phyloP scores from a whole-genome alignment of 345 rosid species.

The Eucalyptus regnans region DNA sequence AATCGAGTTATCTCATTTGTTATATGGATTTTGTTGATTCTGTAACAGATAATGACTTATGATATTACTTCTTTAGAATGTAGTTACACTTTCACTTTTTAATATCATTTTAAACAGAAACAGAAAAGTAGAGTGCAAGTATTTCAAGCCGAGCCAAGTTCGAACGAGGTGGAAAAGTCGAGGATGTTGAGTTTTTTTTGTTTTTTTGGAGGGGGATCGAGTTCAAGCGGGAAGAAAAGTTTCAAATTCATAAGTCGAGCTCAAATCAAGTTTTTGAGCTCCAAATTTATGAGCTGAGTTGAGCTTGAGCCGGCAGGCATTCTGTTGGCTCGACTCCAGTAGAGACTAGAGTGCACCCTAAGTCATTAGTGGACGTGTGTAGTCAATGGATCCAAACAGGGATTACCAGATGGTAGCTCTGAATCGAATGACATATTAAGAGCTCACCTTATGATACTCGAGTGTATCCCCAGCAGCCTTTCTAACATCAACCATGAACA shows the following conservation, averaged over 20 bases:
- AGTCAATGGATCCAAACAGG: not conserved
- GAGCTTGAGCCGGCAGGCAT: not conserved
- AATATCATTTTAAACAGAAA: not conserved
- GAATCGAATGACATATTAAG: not conserved
- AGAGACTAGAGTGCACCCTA: not conserved
- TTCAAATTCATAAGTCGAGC: not conserved
- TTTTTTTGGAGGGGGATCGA: not conserved
- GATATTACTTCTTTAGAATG: not conserved
- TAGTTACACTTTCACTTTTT: not conserved
- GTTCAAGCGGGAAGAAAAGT: not conserved
- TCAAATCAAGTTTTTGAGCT: not conserved
- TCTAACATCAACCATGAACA: conserved; percentile 86
- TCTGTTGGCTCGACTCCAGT: not conserved
- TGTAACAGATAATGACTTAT: not conserved
- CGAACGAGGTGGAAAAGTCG: not conserved
- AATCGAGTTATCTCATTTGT: not conserved
- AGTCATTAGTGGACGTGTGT: not conserved
- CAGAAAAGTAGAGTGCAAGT: not conserved
- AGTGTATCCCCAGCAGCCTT: conserved; percentile 91
- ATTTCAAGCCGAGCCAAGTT: not conserved
- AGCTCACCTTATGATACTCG: conserved; percentile 77
- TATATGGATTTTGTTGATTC: not conserved
- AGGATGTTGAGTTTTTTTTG: not conserved
- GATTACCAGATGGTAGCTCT: not conserved
- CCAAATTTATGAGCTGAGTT: not conserved